These are phyloP conservation scores for Vigna trinervia DNA, from an alignment of 306 rosid genomes.

Conservation along the genomic window DNA sequence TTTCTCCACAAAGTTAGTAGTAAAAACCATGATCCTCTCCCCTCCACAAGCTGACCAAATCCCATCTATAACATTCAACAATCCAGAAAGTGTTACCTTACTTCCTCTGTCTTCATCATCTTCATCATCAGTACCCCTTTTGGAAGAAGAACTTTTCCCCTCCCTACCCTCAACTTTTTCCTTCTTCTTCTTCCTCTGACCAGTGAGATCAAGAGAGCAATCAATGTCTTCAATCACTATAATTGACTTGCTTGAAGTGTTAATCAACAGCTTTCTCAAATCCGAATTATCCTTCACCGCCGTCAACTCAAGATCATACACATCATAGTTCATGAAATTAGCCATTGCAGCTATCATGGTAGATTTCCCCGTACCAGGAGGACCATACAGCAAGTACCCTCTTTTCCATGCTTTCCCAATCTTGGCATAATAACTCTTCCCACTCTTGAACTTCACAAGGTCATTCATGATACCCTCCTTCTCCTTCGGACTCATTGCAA, in stretches of 20 bases:
- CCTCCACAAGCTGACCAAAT: constrained; percentile 79
- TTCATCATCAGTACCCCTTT: constrained; percentile 10
- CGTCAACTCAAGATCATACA: constrained; percentile 66
- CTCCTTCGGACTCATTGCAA: constrained; percentile 50
- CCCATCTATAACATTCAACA: constrained; percentile 65
- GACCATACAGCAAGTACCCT: constrained; percentile 62
- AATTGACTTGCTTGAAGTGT: constrained; percentile 47
- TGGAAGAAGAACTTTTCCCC: not conserved
- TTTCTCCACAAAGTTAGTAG: constrained; percentile 41
- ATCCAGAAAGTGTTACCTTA: constrained; percentile 67
- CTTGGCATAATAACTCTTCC: constrained; percentile 55
- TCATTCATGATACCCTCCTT: constrained; percentile 52
- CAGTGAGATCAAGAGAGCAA: constrained; percentile 68
- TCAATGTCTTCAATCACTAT: constrained; percentile 68
- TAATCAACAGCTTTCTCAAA: constrained; percentile 49
- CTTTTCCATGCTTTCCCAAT: constrained; percentile 72
- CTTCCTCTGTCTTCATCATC: constrained; percentile 47
- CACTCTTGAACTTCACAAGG: constrained; percentile 47
- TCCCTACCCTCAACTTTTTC: not conserved
- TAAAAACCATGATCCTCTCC: constrained; percentile 40
- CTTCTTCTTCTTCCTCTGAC: constrained; percentile 53
- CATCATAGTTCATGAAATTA: constrained; percentile 61
- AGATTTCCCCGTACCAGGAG: constrained; percentile 69
- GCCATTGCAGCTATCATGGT: constrained; percentile 69
- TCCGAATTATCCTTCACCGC: constrained; percentile 54